Percentiles rank a stretch among this genome's conserved stretches.
phyloP scores from a whole-genome alignment of 768 basidiomycete species.

The Boletus fagicola region DNA sequence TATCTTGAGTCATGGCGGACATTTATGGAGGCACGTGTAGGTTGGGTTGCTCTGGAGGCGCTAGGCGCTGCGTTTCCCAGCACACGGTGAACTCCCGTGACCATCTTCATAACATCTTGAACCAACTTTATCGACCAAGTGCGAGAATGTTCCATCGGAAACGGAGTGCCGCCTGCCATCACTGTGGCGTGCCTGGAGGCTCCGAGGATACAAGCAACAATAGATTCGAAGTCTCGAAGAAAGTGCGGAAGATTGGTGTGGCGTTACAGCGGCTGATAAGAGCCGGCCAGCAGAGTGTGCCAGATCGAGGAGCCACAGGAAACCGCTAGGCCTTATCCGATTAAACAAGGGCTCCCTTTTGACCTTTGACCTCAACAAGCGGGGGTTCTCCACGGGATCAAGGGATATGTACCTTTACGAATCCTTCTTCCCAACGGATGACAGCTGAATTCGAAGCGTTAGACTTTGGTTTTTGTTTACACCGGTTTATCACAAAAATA shows the following conservation, averaged over 20 bases:
- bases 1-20: neutral
- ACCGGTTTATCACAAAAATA: neutral
- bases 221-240: neutral
- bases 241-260: neutral
- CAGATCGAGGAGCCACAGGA: neutral
- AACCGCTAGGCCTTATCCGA: neutral
- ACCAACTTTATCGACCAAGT: neutral
- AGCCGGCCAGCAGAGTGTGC: neutral
- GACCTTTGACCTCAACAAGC: neutral
- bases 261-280: neutral
- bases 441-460: neutral
- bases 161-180: neutral
- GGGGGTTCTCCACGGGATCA: neutral
- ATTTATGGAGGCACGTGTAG: neutral
- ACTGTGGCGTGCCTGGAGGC: neutral
- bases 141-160: conserved; percentile 1
- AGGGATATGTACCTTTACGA: neutral
- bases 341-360: neutral
- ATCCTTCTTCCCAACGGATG: neutral
- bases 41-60: neutral
- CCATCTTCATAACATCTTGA: neutral
- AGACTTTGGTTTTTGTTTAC: neutral
- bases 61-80: neutral
- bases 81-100: neutral
- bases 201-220: neutral